Percentiles rank a stretch among this genome's conserved stretches.
These are phyloP conservation scores for Pseudogymnoascus sp. DNA, from an alignment of 2,329 filamentous ascomycete genomes.

Conservation along the genomic window DNA sequence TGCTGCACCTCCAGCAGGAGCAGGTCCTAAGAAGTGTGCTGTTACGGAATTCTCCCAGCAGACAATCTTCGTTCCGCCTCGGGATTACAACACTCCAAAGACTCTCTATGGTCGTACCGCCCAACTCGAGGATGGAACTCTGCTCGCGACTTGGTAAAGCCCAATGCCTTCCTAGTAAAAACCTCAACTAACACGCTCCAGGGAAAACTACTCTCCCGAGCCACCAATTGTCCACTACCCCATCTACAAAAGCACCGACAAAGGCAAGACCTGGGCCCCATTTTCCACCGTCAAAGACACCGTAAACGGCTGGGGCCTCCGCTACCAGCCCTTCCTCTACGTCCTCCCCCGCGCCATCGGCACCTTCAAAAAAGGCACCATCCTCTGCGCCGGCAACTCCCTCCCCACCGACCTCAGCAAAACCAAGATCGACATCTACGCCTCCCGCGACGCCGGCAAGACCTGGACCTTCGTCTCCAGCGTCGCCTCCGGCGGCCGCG, in stretches of 20 bases:
- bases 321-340: conserved; percentile 65
- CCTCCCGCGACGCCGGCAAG: conserved; percentile 49
- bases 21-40: neutral
- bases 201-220: conserved; percentile 49
- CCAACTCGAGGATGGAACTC: conserved; percentile 32
- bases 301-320: conserved; percentile 57
- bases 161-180: neutral
- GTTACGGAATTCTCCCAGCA: conserved; percentile 21
- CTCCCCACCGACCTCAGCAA: conserved; percentile 46
- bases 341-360: conserved; percentile 53
- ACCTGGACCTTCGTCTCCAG: conserved; percentile 64
- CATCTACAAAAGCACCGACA: conserved; percentile 46
- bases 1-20: neutral
- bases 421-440: conserved; percentile 66
- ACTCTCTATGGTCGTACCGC: conserved; percentile 31
- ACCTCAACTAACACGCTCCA: neutral
- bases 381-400: conserved; percentile 47
- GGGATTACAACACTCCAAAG: conserved; percentile 25
- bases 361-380: conserved; percentile 53
- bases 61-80: conserved; percentile 24
- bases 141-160: conserved; percentile 43
- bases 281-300: conserved; percentile 57
- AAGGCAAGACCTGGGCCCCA: conserved; percentile 55
- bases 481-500: conserved; percentile 54
- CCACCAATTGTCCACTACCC: conserved; percentile 47